Evolutionary conservation across 1,284 basidiomycete genomes (phyloP).

Genomic region (Xerocomus minutiporus): DNA sequence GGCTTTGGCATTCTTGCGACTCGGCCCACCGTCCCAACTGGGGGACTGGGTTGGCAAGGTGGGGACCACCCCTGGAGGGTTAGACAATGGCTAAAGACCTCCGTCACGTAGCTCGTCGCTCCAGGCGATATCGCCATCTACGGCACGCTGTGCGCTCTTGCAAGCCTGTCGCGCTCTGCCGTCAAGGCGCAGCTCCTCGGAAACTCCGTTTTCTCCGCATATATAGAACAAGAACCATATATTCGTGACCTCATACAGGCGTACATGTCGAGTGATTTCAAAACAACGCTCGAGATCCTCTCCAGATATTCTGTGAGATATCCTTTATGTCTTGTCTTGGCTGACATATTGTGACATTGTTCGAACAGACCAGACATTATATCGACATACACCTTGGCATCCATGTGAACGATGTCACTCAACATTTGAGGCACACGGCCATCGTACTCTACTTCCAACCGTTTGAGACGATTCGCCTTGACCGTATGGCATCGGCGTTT

Average conservation of each 20-base stretch:
- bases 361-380: constrained; percentile 60
- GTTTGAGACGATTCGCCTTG: constrained; percentile 74
- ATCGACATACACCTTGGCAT: constrained; percentile 70
- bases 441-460: constrained; percentile 84
- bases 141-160: constrained; percentile 74
- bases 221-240: constrained; percentile 84
- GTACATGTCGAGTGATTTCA: constrained; percentile 81
- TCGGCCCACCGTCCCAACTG: constrained; percentile 60
- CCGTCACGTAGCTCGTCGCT: constrained; percentile 56
- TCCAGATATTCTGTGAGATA: constrained; percentile 63
- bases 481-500: constrained; percentile 77
- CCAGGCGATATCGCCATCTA: constrained; percentile 81
- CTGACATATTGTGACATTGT: background rate
- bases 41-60: constrained; percentile 72
- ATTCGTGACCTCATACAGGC: constrained; percentile 77
- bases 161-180: constrained; percentile 63
- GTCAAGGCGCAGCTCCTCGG: constrained; percentile 69
- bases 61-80: constrained; percentile 6
- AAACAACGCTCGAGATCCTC: constrained; percentile 69
- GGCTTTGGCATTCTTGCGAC: constrained; percentile 62
- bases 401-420: constrained; percentile 59
- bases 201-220: constrained; percentile 65
- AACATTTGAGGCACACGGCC: constrained; percentile 64
- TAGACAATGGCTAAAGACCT: background rate
- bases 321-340: background rate